Base-by-base conservation (phyloP, 2,329 filamentous ascomycete genomes). In the Penicillium sp. region DNA sequence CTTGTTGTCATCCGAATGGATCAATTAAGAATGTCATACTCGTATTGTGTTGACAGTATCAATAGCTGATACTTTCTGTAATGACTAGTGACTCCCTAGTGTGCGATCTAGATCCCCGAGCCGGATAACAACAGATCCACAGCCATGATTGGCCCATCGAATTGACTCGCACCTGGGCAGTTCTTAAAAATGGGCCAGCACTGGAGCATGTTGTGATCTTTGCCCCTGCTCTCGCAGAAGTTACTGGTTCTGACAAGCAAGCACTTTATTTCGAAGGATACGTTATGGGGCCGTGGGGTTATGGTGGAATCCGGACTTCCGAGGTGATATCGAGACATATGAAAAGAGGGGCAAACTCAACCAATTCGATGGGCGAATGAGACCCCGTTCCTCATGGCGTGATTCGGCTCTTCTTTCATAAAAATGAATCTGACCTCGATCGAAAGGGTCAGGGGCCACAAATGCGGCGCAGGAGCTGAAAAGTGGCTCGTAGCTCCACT, bases 41-140 rank as follows among this genome's bases (percentile, higher is more conserved):
- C 18, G 18, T 18, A 18, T 18, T 18, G 18, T 18, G 18, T 18
- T 2, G 18, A 18, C 18, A 18, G 18, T 18, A 18, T 18, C 18
- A 18, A 18, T 18, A 18, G 18, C 18, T 18, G 18, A 18, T 18
- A 18, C 18, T 18, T 18, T 18, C 18, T 18, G 18, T 18, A 18
- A 18, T 18, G 18, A 18, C 18, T 18, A 18, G 18, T 18, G 18
- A 40, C 39, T 47, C 43, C 22, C 18, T 43, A 43, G 46, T 34
- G 10, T 22, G 22, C 32, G 21, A 54, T 54, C 52, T 40, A 54
- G 52, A 50, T 54, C 47, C 38, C n/a, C 38, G 39, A n/a, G 4
- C 32, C 32, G n/a, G 22, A 49, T 27, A 53, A 31, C 9, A 4
- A 9, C 4, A 27, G 32, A 45, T 50, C 32, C 3, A 11, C 8